Evolutionary conservation across 352 stramenopile species (phyloP), one percentile per base, ranked within the genome.

Genomic region (Pythium volutum): DNA sequence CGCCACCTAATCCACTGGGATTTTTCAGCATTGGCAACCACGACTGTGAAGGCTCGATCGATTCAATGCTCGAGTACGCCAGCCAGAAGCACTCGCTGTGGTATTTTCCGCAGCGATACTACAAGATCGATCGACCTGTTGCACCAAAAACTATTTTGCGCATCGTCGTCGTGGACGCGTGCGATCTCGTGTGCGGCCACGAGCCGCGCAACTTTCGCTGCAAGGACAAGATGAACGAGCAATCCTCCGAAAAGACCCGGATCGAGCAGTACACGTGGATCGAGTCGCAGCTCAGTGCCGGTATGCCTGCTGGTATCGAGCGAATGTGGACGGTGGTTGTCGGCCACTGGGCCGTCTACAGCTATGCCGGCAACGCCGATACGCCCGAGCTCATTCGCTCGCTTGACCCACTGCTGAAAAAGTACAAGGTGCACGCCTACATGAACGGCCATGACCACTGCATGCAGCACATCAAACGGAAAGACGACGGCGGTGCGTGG

Each of bases 401-500:
- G 42, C 69, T 95, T 31, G 76, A 92, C 25, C 86, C 86, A 34
- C 58, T 95, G 47, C 59, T 95, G 11, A 72, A 82, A 36, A 91
- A 91, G 69, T 80, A 95, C 67, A 79, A 84, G 9, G 86, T 95
- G 12, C 82, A 95, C 56, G 84, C 84, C 39, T 95, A 95, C 67
- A 93, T 95, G 57, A 95, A 82, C 42, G 86, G 86, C 46, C 86
- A 95, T 55, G 86, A 95, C 63, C 86, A 95, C 66, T 88, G 71
- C 46, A 77, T 93, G 69, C 80, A 95, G 65, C 86, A 95, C 66
- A 74, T 95, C 33, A 78, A 74, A 41, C 83, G 85, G 45, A 41
- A 70, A 33, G 74, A 79, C 27, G 62, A 75, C 27, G 63, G 64
- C 3, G 41, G n/a, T 27, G n/a, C 46, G n/a, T 81, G 76, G 54